Conservation (phyloP, 495 filamentous ascomycete species). For the Tuber melanosporum region DNA sequence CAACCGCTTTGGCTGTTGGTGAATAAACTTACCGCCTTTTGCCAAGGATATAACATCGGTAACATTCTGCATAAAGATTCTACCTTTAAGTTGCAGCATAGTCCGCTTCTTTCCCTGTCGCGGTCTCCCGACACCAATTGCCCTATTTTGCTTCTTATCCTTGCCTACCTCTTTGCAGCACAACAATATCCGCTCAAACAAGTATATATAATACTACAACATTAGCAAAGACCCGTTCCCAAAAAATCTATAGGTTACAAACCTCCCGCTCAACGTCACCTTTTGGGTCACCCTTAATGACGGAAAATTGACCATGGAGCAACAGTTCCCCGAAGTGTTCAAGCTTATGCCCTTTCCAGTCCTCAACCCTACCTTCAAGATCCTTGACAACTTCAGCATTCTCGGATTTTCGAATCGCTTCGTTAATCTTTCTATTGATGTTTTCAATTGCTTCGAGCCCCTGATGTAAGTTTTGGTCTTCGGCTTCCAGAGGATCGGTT, state of each 20-base stretch:
- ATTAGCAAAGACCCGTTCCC: slow-evolving; percentile 20
- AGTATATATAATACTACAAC: slow-evolving; percentile 86
- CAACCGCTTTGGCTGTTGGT: not conserved
- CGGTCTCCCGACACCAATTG: slow-evolving; percentile 60
- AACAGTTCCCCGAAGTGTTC: slow-evolving; percentile 85
- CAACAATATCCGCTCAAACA: slow-evolving; percentile 90
- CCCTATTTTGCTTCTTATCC: slow-evolving; percentile 66
- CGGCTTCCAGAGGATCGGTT: slow-evolving; percentile 67
- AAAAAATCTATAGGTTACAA: slow-evolving; percentile 42
- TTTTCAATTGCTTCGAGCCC: slow-evolving; percentile 62
- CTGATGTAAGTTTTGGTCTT: slow-evolving; percentile 66
- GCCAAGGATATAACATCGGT: slow-evolving; percentile 79
- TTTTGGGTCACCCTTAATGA: slow-evolving; percentile 73
- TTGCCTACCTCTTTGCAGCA: slow-evolving; percentile 94
- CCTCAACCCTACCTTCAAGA: slow-evolving; percentile 76
- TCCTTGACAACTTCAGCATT: slow-evolving; percentile 72
- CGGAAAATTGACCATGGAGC: slow-evolving; percentile 85
- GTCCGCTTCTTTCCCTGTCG: slow-evolving; percentile 66
- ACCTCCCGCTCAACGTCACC: slow-evolving; percentile 83
- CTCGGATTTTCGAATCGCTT: slow-evolving; percentile 81
- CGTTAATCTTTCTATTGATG: slow-evolving; percentile 74
- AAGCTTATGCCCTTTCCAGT: slow-evolving; percentile 91
- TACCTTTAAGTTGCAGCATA: slow-evolving; percentile 86
- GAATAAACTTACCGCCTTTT: slow-evolving; percentile 62
- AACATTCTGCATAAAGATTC: slow-evolving; percentile 99